A percentile compares a stretch with the other conserved stretches of the same genome.
Evolutionary conservation across 139 green algal genomes (phyloP).

Genomic region (Volvox reticuliferus): DNA sequence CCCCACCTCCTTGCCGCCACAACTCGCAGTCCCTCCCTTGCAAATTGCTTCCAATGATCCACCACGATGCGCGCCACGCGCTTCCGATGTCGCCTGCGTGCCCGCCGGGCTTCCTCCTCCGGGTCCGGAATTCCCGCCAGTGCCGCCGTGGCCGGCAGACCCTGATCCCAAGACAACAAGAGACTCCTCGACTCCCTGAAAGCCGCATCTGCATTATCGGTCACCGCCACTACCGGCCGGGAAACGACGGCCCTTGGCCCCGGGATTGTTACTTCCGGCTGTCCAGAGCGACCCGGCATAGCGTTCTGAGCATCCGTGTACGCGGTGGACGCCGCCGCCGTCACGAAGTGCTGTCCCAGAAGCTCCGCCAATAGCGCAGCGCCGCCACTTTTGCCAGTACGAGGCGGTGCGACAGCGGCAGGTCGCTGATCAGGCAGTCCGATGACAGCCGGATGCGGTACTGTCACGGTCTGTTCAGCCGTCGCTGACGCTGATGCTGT

Average conservation of each 20-base stretch:
- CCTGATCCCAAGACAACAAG: not conserved
- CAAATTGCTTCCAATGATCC: conserved; percentile 64
- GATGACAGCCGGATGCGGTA: too few relatives aligned
- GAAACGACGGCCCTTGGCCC: not conserved
- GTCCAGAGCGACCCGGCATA: not conserved
- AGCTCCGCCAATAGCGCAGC: conserved; percentile 8
- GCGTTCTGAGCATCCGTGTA: too few relatives aligned
- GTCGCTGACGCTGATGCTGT: too few relatives aligned
- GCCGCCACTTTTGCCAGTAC: not conserved
- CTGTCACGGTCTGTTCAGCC: too few relatives aligned
- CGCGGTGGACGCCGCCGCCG: not conserved
- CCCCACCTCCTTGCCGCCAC: conserved; percentile 35
- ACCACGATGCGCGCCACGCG: conserved; percentile 59
- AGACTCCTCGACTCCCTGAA: not conserved
- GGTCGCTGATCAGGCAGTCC: too few relatives aligned
- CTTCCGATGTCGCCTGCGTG: conserved; percentile 56
- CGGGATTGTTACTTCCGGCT: not conserved
- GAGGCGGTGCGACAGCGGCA: too few relatives aligned
- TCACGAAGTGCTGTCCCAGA: not conserved
- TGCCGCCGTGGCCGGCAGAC: not conserved
- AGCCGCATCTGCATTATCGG: not conserved
- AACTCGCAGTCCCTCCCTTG: conserved; percentile 39
- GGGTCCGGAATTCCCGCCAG: not conserved
- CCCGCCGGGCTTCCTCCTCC: conserved; percentile 40
- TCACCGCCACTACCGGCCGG: not conserved